phyloP scores from a whole-genome alignment of 75 land plant species.

The Cryptomeria japonica region DNA sequence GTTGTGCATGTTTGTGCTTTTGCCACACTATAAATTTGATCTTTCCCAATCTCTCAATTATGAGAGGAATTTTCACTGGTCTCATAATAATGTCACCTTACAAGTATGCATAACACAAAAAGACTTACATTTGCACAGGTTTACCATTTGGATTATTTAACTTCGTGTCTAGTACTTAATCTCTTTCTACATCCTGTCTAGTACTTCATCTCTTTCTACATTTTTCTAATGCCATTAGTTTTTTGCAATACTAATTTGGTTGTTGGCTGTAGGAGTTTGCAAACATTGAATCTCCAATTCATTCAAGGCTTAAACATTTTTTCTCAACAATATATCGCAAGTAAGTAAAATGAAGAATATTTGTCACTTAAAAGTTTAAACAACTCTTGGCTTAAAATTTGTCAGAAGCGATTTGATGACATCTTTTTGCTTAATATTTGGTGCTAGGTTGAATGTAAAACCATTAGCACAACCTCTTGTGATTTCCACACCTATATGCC shows the following conservation, averaged over 20 bases:
- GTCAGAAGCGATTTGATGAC: not conserved
- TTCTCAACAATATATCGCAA: slow-evolving; percentile 63
- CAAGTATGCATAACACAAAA: not conserved
- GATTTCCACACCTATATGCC: slow-evolving; percentile 72
- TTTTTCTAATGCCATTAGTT: not conserved
- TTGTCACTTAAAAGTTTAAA: not conserved
- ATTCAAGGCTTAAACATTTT: slow-evolving; percentile 59
- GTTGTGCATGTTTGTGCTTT: not conserved
- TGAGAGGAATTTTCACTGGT: not conserved
- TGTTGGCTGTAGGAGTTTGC: slow-evolving; percentile 75
- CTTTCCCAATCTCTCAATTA: not conserved
- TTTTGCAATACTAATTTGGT: not conserved
- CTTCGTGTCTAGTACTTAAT: not conserved
- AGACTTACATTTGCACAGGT: not conserved
- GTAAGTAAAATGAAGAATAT: slow-evolving; percentile 20
- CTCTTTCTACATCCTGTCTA: not conserved
- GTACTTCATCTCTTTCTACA: not conserved
- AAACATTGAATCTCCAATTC: slow-evolving; percentile 82
- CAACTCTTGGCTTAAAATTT: not conserved
- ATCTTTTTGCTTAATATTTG: not conserved
- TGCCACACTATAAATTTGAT: not conserved
- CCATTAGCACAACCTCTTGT: slow-evolving; percentile 68
- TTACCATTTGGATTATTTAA: not conserved
- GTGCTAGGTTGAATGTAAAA: slow-evolving; percentile 72
- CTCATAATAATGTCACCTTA: not conserved